phyloP scores from a whole-genome alignment of 441 rosid genomes.

The Mallotus repandus region DNA sequence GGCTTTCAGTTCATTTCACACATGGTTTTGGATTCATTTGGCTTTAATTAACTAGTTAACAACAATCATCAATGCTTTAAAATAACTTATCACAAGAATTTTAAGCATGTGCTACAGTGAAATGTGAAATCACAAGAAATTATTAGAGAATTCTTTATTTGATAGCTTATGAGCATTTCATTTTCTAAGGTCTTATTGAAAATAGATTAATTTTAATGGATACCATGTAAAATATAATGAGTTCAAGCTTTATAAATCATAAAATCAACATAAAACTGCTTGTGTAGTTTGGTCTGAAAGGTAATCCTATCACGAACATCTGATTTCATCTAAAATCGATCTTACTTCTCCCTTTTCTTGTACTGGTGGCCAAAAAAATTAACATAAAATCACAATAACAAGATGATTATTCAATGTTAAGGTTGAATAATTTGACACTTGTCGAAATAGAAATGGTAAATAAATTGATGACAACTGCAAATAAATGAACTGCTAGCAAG shows the following conservation, averaged over 20 bases:
- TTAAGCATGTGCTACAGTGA: background rate
- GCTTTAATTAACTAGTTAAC: background rate
- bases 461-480: background rate
- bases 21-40: background rate
- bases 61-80: background rate
- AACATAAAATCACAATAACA: background rate
- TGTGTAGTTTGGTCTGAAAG: too few species aligned
- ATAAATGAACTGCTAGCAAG: constrained; percentile 17
- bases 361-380: too few species aligned
- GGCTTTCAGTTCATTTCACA: background rate
- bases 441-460: background rate
- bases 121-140: background rate
- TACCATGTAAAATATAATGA: too few species aligned
- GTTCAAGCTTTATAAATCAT: too few species aligned
- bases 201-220: too few species aligned
- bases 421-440: background rate
- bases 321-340: too few species aligned
- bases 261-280: too few species aligned
- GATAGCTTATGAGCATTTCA: background rate
- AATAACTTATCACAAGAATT: constrained; percentile 5
- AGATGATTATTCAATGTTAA: background rate
- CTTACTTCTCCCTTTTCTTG: too few species aligned
- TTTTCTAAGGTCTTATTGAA: background rate
- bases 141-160: background rate
- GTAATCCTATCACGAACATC: too few species aligned